A percentile compares a stretch with the other conserved stretches of the same genome.
Conservation (phyloP, 768 basidiomycete species). For the Amanita pallidorosea region DNA sequence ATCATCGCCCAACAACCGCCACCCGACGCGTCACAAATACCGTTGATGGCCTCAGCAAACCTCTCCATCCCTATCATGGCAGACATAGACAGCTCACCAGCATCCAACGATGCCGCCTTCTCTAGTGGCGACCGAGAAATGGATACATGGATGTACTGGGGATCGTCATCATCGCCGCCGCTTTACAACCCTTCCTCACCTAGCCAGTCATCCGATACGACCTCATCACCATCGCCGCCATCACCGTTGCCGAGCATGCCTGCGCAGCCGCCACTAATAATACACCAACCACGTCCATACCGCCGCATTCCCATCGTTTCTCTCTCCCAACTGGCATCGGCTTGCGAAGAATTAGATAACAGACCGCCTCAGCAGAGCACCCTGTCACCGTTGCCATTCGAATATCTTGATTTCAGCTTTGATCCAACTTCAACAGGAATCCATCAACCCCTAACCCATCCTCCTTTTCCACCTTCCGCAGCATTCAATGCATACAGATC, state of each 20-base stretch:
- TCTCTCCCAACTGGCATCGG: constrained; percentile 28
- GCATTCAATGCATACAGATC: background rate
- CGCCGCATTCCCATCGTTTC: constrained; percentile 34
- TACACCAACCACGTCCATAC: constrained; percentile 36
- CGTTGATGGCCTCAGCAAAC: background rate
- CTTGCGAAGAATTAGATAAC: constrained; percentile 18
- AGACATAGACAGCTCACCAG: background rate
- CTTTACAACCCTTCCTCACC: constrained; percentile 10
- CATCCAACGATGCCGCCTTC: background rate
- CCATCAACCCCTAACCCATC: background rate
- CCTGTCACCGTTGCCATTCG: constrained; percentile 8
- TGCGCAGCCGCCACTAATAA: constrained; percentile 17
- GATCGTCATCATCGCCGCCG: background rate
- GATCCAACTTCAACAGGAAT: background rate
- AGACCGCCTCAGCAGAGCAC: background rate
- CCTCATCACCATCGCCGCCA: constrained; percentile 6
- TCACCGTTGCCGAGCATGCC: constrained; percentile 12
- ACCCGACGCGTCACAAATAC: background rate
- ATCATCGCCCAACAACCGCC: background rate
- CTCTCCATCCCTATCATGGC: background rate
- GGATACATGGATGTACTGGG: background rate
- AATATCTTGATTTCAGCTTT: constrained; percentile 4
- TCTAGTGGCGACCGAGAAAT: background rate
- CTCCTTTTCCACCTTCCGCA: background rate
- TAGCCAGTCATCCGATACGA: constrained; percentile 6